These are phyloP conservation scores for Boletus vinaceobasis DNA, from an alignment of 768 basidiomycete species.

Conservation along the genomic window DNA sequence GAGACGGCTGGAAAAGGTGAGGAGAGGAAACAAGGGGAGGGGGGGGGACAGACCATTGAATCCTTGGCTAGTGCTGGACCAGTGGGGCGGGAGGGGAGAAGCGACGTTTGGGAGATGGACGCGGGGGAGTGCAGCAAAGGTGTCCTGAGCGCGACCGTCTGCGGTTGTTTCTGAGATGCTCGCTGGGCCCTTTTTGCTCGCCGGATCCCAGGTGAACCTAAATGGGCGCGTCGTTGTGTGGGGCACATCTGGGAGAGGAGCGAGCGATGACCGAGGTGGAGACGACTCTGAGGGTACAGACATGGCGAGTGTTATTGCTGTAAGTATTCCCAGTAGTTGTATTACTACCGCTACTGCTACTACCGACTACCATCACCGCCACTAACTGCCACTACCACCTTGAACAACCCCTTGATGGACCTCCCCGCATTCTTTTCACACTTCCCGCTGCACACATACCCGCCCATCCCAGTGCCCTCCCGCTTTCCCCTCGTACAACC, in stretches of 20 bases:
- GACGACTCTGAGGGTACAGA: slow-evolving; percentile 58
- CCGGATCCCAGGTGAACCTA: slow-evolving; percentile 73
- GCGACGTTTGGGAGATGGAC: slow-evolving; percentile 48
- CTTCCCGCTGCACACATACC: slow-evolving; percentile 59
- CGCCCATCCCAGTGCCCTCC: slow-evolving; percentile 34
- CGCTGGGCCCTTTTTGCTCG: slow-evolving; percentile 58
- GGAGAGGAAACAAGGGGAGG: background rate
- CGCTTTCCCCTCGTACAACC: slow-evolving; percentile 33
- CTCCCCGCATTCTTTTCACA: slow-evolving; percentile 45
- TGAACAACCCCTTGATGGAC: slow-evolving; percentile 34
- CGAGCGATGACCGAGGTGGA: slow-evolving; percentile 42
- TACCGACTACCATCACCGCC: background rate
- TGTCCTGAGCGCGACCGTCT: slow-evolving; percentile 57
- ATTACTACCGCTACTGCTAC: background rate
- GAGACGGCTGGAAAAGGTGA: slow-evolving; percentile 70
- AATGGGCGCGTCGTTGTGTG: slow-evolving; percentile 52
- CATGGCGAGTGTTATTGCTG: slow-evolving; percentile 6
- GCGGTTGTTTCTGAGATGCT: slow-evolving; percentile 76
- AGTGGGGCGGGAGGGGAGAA: slow-evolving; percentile 55
- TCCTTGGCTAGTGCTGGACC: slow-evolving; percentile 81
- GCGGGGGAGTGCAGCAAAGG: slow-evolving; percentile 43
- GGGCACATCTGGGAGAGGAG: slow-evolving; percentile 36
- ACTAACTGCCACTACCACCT: background rate
- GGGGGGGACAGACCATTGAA: slow-evolving; percentile 69
- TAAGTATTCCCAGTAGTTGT: too few relatives aligned